Base-by-base conservation (phyloP, 2,329 filamentous ascomycete species). In the Cadophora luteo-olivacea region DNA sequence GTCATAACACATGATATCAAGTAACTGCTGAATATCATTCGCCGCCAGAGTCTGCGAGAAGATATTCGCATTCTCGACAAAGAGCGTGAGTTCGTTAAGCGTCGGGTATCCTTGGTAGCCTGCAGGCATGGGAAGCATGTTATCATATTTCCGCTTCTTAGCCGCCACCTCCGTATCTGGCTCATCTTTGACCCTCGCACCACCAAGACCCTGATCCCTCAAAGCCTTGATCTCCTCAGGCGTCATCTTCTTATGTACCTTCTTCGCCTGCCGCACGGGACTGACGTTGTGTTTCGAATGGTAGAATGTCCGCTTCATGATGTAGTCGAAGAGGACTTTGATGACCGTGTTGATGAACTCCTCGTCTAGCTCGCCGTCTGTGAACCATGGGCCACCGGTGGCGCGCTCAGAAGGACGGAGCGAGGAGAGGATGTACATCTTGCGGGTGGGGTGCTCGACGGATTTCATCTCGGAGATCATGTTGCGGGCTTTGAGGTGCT, bases 381-480 rank as follows among this genome's bases (percentile, higher is more conserved):
- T 94, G 79, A 96, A 97, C 93, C 95, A 99, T 9, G 93, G 92
- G 1, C 96, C 96, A 60, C 96, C 96, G 0, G 94, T 97, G 58
- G 97, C 92, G 70, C 96, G 92, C 70, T 97, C 94, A 65, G 91
- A 93, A 0, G 96, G 95, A 12, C 89, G 88, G 69, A 99, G 87
- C 71, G 91, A 90, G 65, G 91, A 89, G 77, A 97, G 90, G 86
- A 99, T 97, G 84, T 96, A 99, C 87, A 97, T 97, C 82, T 97
- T 97, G 78, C 96, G 92, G 73, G 91, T 92, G 33, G 93, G 93
- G 77, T 92, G 91, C 81, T 97, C 94, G 80, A 97, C 94, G 79
- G 91, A 96, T 82, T 95, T 96, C 82, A 98, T 94, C 68, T 90
- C 89, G 76, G 92, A 92, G 79, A 99, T 94, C 78, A 97, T 89